Conservation (phyloP, 1,284 basidiomycete genomes). For the Cryptococcus sp. region DNA sequence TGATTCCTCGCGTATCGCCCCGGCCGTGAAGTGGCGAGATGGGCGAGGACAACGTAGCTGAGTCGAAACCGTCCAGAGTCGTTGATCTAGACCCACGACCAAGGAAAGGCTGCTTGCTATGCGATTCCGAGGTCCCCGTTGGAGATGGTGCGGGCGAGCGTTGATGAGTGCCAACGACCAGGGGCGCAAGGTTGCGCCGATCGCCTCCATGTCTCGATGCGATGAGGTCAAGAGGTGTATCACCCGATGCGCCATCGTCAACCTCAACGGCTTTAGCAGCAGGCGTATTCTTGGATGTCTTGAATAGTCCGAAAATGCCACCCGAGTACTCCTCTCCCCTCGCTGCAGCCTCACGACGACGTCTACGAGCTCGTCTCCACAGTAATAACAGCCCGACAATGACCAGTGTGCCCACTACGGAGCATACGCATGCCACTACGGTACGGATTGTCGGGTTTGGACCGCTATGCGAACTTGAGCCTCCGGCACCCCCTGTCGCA, state of each 20-base stretch:
- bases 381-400: slow-evolving; percentile 53
- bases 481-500: neutral
- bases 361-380: slow-evolving; percentile 38
- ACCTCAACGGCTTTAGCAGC: neutral
- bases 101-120: slow-evolving; percentile 6
- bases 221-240: slow-evolving; percentile 30
- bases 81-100: slow-evolving; percentile 4
- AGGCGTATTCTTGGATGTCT: neutral
- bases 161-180: neutral
- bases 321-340: slow-evolving; percentile 9
- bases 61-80: slow-evolving; percentile 4
- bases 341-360: slow-evolving; percentile 19
- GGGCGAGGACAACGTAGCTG: slow-evolving; percentile 4
- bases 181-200: slow-evolving; percentile 7
- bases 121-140: neutral
- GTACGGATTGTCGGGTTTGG: slow-evolving; percentile 54
- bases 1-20: neutral
- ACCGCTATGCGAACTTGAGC: neutral
- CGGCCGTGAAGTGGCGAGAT: slow-evolving; percentile 12
- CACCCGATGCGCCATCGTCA: slow-evolving; percentile 1
- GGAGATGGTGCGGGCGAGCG: slow-evolving; percentile 2
- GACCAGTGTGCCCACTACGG: slow-evolving; percentile 40
- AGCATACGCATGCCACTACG: slow-evolving; percentile 64
- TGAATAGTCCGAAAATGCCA: neutral
- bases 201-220: slow-evolving; percentile 5